phyloP scores from a whole-genome alignment of 495 filamentous ascomycete genomes.

The Astrocystis sublimbata region DNA sequence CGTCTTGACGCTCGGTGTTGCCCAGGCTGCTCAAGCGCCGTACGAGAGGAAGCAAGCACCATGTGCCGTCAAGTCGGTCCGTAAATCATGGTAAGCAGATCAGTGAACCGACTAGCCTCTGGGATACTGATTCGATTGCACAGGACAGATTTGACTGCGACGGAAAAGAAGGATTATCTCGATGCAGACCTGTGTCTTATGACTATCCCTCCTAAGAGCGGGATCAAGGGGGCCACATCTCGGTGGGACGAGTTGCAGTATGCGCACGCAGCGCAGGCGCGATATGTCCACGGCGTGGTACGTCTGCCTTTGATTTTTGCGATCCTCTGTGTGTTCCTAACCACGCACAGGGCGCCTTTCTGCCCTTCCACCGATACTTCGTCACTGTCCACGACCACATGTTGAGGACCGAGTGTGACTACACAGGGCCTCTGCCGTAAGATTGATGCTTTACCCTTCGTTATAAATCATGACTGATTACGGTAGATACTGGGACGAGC shows the following conservation, averaged over 20 bases:
- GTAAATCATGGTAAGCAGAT: conserved; percentile 9
- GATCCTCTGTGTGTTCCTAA: background rate
- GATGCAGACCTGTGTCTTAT: conserved; percentile 51
- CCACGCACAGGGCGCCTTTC: conserved; percentile 36
- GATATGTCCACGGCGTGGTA: conserved; percentile 39
- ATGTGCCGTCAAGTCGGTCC: background rate
- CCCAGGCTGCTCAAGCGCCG: background rate
- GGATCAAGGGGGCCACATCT: conserved; percentile 33
- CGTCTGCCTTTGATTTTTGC: background rate
- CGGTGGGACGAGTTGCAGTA: conserved; percentile 50
- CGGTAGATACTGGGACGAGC: conserved; percentile 50
- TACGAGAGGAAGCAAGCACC: background rate
- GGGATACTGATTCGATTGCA: background rate
- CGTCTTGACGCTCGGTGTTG: conserved; percentile 2
- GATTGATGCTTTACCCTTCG: conserved; percentile 28
- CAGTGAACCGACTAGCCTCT: background rate
- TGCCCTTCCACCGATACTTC: conserved; percentile 55
- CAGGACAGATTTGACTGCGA: conserved; percentile 30
- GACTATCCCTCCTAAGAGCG: conserved; percentile 29
- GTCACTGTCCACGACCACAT: conserved; percentile 45
- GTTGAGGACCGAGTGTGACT: conserved; percentile 47
- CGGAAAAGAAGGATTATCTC: conserved; percentile 44
- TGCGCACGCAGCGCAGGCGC: conserved; percentile 34
- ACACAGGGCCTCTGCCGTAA: conserved; percentile 47
- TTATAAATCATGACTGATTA: background rate